Conservation (phyloP, 169 alveolate species). For the Eimeria acervulina region DNA sequence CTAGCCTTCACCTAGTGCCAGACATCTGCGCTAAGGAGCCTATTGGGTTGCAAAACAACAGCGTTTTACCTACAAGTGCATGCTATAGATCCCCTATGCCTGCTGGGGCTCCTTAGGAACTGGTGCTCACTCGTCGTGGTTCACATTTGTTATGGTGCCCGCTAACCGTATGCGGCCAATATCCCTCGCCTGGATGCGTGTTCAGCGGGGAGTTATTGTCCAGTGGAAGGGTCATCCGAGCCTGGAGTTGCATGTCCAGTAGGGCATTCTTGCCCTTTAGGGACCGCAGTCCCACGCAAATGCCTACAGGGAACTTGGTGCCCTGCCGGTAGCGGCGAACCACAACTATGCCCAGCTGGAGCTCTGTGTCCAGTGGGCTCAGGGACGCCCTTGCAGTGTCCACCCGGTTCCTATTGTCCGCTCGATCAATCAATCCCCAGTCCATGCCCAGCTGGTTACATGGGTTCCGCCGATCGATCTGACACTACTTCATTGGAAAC, state of each 20-base stretch:
- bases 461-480: conserved; percentile 62
- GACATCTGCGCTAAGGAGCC: background rate
- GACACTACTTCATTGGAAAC: conserved; percentile 54
- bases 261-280: conserved; percentile 66
- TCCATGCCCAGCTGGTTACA: conserved; percentile 77
- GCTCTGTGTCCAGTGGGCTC: conserved; percentile 83
- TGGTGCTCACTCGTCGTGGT: background rate
- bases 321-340: conserved; percentile 77
- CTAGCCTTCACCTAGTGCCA: background rate
- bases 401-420: conserved; percentile 89
- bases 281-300: conserved; percentile 67
- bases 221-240: conserved; percentile 53
- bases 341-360: conserved; percentile 88
- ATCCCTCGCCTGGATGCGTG: background rate
- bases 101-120: background rate
- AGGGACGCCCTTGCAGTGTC: conserved; percentile 68
- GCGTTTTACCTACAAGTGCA: background rate
- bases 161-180: background rate
- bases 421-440: conserved; percentile 62
- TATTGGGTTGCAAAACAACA: background rate
- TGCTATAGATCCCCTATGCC: background rate
- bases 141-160: too few species aligned
- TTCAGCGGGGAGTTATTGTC: conserved; percentile 67
- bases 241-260: conserved; percentile 52
- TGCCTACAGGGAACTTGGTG: conserved; percentile 90